These are phyloP conservation scores for Kwoniella pini DNA, from an alignment of 768 basidiomycete genomes.

Conservation along the genomic window DNA sequence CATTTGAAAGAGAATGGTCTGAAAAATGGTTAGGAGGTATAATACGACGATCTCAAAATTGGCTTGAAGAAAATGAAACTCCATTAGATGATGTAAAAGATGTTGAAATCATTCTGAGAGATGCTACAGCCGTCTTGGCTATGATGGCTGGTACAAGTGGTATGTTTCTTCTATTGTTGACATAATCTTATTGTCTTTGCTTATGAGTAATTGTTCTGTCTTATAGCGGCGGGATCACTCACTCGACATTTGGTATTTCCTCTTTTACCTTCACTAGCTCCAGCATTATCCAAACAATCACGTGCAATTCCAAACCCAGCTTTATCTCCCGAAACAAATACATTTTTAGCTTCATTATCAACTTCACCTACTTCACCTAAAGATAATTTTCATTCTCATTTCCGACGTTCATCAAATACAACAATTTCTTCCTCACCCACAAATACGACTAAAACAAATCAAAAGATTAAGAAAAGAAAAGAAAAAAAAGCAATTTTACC, in stretches of 20 bases:
- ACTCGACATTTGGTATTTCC: conserved; percentile 50
- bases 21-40: conserved; percentile 52
- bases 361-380: conserved; percentile 37
- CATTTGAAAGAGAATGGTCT: conserved; percentile 53
- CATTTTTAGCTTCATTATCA: conserved; percentile 33
- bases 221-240: conserved; percentile 47
- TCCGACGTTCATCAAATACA: conserved; percentile 1
- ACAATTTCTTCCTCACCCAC: conserved; percentile 9
- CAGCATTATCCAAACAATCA: conserved; percentile 14
- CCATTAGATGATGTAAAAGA: conserved; percentile 17
- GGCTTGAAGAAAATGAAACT: conserved; percentile 39
- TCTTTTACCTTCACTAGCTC: conserved; percentile 27
- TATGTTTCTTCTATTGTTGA: conserved; percentile 11
- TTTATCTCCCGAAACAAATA: conserved; percentile 38
- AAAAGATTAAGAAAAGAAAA: neutral
- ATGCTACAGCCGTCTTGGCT: conserved; percentile 48
- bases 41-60: conserved; percentile 44
- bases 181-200: too few relatives aligned
- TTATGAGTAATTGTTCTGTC: too few relatives aligned
- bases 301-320: conserved; percentile 22
- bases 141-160: conserved; percentile 53
- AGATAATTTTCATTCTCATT: neutral
- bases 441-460: neutral
- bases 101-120: conserved; percentile 43
- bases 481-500: conserved; percentile 28